These are phyloP conservation scores for Colletotrichum navitas DNA, from an alignment of 2,329 filamentous ascomycete species.

Conservation along the genomic window DNA sequence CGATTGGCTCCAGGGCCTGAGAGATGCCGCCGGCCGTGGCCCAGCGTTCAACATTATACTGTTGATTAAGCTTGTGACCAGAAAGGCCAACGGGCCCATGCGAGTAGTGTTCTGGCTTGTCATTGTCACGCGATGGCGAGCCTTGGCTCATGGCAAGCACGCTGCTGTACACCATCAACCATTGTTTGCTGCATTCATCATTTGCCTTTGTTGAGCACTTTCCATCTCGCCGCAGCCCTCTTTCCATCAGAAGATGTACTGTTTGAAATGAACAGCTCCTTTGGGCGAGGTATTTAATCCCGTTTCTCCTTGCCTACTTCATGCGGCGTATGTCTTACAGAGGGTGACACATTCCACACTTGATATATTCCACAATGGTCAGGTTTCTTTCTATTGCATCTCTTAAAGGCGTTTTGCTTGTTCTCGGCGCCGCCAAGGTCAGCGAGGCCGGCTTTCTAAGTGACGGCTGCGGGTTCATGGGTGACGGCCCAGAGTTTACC, in stretches of 20 bases:
- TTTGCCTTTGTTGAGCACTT: slow-evolving; percentile 4
- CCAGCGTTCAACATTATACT: background rate
- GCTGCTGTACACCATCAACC: background rate
- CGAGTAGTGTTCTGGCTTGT: background rate
- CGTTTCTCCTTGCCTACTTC: background rate
- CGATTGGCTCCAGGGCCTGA: background rate
- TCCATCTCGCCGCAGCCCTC: background rate
- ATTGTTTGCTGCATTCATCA: slow-evolving; percentile 9
- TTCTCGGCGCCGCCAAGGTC: background rate
- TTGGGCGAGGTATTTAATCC: background rate
- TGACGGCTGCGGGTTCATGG: slow-evolving; percentile 30
- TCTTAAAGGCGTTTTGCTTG: background rate
- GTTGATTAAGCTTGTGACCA: background rate
- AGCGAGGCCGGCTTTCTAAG: slow-evolving; percentile 23
- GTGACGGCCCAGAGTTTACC: slow-evolving; percentile 10
- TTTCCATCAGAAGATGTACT: background rate
- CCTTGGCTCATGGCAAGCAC: background rate
- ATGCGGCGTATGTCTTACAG: background rate
- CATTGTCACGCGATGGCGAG: background rate
- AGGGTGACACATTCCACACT: background rate
- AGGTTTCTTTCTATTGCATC: background rate
- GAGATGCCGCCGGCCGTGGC: background rate
- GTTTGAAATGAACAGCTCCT: background rate
- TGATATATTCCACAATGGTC: background rate
- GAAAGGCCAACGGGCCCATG: background rate